Conservation (phyloP, 176 grass and related monocot species). For the Avena insularis region DNA sequence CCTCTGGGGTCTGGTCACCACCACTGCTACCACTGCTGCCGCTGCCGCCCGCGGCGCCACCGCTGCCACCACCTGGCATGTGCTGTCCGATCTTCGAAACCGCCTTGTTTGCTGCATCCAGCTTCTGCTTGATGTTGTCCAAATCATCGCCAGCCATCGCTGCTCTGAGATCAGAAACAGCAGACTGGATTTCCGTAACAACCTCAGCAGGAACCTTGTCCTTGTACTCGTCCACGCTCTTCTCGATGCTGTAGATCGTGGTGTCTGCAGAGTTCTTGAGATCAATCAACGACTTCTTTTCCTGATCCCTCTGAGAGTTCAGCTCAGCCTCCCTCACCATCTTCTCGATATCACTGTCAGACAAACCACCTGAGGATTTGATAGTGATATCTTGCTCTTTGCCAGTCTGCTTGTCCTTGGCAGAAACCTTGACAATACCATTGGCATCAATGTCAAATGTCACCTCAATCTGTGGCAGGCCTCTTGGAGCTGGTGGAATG, state of each 20-base stretch:
- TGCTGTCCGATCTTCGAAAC: constrained; percentile 95
- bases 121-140: constrained; percentile 97
- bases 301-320: constrained; percentile 88
- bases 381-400: constrained; percentile 98
- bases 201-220: constrained; percentile 88
- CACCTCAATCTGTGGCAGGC: constrained; percentile 91
- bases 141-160: constrained; percentile 71
- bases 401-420: constrained; percentile 82
- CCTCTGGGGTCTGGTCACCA: constrained; percentile 80
- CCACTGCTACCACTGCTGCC: constrained; percentile 23
- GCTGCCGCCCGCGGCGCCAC: not conserved
- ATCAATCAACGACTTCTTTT: constrained; percentile 85
- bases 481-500: constrained; percentile 89
- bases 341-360: constrained; percentile 85
- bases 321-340: constrained; percentile 97
- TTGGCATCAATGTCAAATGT: constrained; percentile 96
- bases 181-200: constrained; percentile 65
- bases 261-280: constrained; percentile 87
- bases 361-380: constrained; percentile 93
- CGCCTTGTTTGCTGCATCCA: constrained; percentile 91
- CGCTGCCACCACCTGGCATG: constrained; percentile 64
- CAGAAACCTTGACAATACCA: constrained; percentile 96
- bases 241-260: constrained; percentile 92
- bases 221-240: constrained; percentile 88
- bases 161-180: constrained; percentile 78